phyloP scores from a whole-genome alignment of 2,329 filamentous ascomycete species.

The Simplicillium sp. region DNA sequence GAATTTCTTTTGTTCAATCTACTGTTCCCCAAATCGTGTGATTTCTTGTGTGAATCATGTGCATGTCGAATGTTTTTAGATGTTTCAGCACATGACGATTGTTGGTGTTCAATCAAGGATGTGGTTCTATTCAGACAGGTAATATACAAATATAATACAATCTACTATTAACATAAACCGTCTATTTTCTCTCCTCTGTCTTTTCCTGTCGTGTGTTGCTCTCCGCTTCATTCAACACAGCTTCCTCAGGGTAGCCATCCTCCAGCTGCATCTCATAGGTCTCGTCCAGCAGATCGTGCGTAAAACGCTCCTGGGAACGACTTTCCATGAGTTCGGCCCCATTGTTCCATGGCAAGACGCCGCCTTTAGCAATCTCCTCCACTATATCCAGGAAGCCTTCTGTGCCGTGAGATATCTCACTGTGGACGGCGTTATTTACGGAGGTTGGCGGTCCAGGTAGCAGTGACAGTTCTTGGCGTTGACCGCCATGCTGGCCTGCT shows the following conservation, averaged over 20 bases:
- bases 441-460: conserved; percentile 15
- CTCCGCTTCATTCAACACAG: background rate
- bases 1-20: background rate
- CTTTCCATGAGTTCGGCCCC: conserved; percentile 17
- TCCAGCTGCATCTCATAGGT: no score
- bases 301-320: conserved; percentile 15
- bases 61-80: no score
- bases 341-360: conserved; percentile 24
- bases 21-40: background rate
- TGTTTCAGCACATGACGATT: no score
- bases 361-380: conserved; percentile 17
- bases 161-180: no score
- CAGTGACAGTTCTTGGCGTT: conserved; percentile 40
- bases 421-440: background rate
- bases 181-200: no score
- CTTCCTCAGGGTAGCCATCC: background rate
- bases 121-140: no score
- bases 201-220: no score
- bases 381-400: conserved; percentile 17
- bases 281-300: conserved; percentile 15
- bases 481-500: conserved; percentile 39
- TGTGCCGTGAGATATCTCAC: background rate
- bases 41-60: background rate
- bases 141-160: no score
- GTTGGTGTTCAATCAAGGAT: no score